Percentiles rank a stretch among this genome's conserved stretches.
Conservation (phyloP, 805 yeast genomes). For the Pichia deserticola region DNA sequence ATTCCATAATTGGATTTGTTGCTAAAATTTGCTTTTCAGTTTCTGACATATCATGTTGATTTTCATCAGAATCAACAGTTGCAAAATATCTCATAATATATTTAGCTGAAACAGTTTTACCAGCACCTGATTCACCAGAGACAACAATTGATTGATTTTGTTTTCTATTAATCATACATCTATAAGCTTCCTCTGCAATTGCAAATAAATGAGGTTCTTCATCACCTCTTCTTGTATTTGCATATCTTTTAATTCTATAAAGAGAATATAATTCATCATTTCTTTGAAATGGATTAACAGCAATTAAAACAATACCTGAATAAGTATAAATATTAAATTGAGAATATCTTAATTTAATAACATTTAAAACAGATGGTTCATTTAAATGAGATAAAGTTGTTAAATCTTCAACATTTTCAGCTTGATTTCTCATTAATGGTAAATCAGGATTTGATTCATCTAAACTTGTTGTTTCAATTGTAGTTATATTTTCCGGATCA, state of each 20-base stretch:
- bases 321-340: slow-evolving; percentile 91
- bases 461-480: slow-evolving; percentile 41
- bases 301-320: slow-evolving; percentile 93
- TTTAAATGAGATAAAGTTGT: slow-evolving; percentile 87
- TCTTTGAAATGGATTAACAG: slow-evolving; percentile 91
- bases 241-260: slow-evolving; percentile 90
- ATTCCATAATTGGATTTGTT: slow-evolving; percentile 95
- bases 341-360: slow-evolving; percentile 81
- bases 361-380: slow-evolving; percentile 94
- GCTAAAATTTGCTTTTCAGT: slow-evolving; percentile 94
- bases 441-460: slow-evolving; percentile 49
- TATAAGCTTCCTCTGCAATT: slow-evolving; percentile 94
- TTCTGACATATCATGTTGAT: slow-evolving; percentile 64
- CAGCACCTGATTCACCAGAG: slow-evolving; percentile 98
- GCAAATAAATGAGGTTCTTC: slow-evolving; percentile 96
- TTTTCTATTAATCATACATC: slow-evolving; percentile 83
- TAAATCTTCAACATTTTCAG: slow-evolving; percentile 91
- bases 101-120: slow-evolving; percentile 95
- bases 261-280: slow-evolving; percentile 87
- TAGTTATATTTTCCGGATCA: slow-evolving; percentile 34
- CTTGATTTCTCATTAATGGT: slow-evolving; percentile 83
- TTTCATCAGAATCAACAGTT: slow-evolving; percentile 61
- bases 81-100: slow-evolving; percentile 97
- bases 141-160: slow-evolving; percentile 94
- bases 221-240: slow-evolving; percentile 89